phyloP scores from a whole-genome alignment of 2,329 filamentous ascomycete genomes.

The Botrytis fabae region DNA sequence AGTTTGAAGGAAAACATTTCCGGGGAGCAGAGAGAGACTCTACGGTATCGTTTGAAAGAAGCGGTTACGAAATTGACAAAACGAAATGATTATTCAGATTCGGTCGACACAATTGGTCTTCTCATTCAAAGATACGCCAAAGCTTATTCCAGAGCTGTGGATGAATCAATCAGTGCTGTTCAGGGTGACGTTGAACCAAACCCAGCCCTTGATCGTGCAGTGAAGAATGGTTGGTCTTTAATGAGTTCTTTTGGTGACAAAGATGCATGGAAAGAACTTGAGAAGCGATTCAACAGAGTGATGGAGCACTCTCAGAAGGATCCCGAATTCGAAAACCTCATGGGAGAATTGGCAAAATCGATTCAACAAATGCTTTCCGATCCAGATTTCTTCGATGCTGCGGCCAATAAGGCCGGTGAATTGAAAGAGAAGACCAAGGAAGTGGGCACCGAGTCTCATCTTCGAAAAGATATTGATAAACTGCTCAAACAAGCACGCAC shows the following conservation, averaged over 20 bases:
- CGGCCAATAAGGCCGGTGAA: constrained; percentile 52
- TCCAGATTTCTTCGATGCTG: constrained; percentile 79
- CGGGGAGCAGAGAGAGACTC: constrained; percentile 69
- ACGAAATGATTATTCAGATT: constrained; percentile 80
- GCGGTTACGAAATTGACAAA: constrained; percentile 72
- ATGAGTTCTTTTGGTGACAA: constrained; percentile 76
- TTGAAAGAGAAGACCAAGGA: constrained; percentile 59
- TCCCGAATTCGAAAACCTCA: constrained; percentile 77
- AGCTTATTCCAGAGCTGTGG: constrained; percentile 72
- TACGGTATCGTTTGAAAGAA: constrained; percentile 74
- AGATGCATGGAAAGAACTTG: constrained; percentile 73
- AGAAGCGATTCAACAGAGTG: constrained; percentile 67
- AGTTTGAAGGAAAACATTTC: constrained; percentile 74
- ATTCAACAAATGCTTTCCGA: constrained; percentile 82
- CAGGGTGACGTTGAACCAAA: constrained; percentile 74
- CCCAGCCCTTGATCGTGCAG: constrained; percentile 69
- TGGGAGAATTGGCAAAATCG: constrained; percentile 70
- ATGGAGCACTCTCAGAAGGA: constrained; percentile 74
- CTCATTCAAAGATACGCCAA: constrained; percentile 77
- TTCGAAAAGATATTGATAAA: constrained; percentile 71
- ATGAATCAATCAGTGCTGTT: constrained; percentile 64
- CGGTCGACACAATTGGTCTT: constrained; percentile 74
- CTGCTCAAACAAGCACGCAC: constrained; percentile 68
- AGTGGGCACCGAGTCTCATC: constrained; percentile 63
- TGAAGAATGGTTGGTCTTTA: constrained; percentile 79